These are phyloP conservation scores for Cordyceps militaris DNA, from an alignment of 2,329 filamentous ascomycete genomes.

Conservation along the genomic window DNA sequence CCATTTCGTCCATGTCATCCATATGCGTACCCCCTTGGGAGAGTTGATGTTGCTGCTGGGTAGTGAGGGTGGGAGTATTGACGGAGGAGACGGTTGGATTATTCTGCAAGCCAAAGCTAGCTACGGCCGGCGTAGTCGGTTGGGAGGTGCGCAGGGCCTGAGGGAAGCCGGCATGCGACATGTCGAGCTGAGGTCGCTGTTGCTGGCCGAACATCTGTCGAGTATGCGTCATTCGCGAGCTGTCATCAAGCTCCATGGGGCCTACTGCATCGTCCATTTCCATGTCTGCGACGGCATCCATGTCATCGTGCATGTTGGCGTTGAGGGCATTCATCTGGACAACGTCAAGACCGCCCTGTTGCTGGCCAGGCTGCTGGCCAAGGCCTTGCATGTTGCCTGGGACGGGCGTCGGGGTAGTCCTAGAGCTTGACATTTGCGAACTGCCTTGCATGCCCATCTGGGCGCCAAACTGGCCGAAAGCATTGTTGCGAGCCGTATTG, in stretches of 20 bases:
- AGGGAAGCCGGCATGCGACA: slow-evolving; percentile 67
- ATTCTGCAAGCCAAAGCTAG: slow-evolving; percentile 73
- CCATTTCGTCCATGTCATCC: slow-evolving; percentile 55
- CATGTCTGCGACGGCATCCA: slow-evolving; percentile 90
- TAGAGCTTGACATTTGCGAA: slow-evolving; percentile 28
- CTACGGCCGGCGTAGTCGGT: slow-evolving; percentile 74
- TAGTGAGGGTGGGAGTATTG: slow-evolving; percentile 85
- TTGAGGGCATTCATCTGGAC: slow-evolving; percentile 36
- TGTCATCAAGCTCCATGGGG: slow-evolving; percentile 56
- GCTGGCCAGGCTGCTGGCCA: slow-evolving; percentile 22
- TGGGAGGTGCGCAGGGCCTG: slow-evolving; percentile 80
- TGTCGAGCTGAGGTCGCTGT: slow-evolving; percentile 64
- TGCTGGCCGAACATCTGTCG: slow-evolving; percentile 62
- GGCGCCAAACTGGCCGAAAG: slow-evolving; percentile 32
- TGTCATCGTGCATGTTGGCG: slow-evolving; percentile 46
- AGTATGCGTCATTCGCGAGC: slow-evolving; percentile 60
- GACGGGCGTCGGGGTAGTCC: slow-evolving; percentile 25
- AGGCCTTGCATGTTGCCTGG: slow-evolving; percentile 24
- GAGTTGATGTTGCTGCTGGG: slow-evolving; percentile 64
- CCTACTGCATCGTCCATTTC: slow-evolving; percentile 84
- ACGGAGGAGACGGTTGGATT: slow-evolving; percentile 96
- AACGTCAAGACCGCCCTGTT: slow-evolving; percentile 21
- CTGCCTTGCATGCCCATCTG: slow-evolving; percentile 27
- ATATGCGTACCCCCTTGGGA: slow-evolving; percentile 44
- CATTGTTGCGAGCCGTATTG: slow-evolving; percentile 33